Evolutionary conservation across 805 yeast genomes (phyloP).

Genomic region (Kazachstania africana): DNA sequence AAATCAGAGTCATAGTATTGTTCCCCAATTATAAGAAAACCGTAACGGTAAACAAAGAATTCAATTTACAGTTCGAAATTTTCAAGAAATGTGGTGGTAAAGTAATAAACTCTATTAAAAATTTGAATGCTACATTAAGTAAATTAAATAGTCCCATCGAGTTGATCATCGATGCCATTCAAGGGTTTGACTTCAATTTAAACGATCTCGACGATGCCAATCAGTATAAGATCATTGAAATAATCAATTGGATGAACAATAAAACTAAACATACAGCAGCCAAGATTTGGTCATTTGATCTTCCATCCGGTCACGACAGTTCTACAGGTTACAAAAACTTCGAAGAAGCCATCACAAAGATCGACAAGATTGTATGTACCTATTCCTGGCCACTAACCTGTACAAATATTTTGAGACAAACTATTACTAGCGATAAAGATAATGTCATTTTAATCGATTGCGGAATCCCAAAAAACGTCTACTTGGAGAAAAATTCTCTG

Average conservation of each 20-base stretch:
- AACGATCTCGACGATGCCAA: constrained; percentile 12
- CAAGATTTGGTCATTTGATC: constrained; percentile 47
- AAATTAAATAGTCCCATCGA: constrained; percentile 66
- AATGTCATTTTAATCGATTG: constrained; percentile 53
- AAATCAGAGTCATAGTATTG: constrained; percentile 52
- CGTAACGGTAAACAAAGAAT: too few relatives aligned
- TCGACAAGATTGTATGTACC: constrained; percentile 53
- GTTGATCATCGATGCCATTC: constrained; percentile 70
- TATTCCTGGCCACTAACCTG: constrained; percentile 51
- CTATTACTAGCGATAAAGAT: constrained; percentile 2
- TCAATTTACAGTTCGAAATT: constrained; percentile 26
- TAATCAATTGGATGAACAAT: constrained; percentile 58
- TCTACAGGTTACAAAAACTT: constrained; percentile 49
- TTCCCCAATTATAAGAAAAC: too few relatives aligned
- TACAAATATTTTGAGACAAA: constrained; percentile 2
- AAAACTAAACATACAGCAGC: constrained; percentile 4
- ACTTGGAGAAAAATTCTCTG: constrained; percentile 28
- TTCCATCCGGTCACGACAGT: constrained; percentile 75
- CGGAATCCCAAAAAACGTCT: constrained; percentile 54
- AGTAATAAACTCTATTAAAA: constrained; percentile 30
- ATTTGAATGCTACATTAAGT: constrained; percentile 28
- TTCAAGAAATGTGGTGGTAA: constrained; percentile 64
- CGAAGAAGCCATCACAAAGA: constrained; percentile 27
- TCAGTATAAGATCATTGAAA: constrained; percentile 19
- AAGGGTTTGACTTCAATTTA: constrained; percentile 62